Base-by-base conservation (phyloP, 139 green algal species). In the Coccomyxa sp. region DNA sequence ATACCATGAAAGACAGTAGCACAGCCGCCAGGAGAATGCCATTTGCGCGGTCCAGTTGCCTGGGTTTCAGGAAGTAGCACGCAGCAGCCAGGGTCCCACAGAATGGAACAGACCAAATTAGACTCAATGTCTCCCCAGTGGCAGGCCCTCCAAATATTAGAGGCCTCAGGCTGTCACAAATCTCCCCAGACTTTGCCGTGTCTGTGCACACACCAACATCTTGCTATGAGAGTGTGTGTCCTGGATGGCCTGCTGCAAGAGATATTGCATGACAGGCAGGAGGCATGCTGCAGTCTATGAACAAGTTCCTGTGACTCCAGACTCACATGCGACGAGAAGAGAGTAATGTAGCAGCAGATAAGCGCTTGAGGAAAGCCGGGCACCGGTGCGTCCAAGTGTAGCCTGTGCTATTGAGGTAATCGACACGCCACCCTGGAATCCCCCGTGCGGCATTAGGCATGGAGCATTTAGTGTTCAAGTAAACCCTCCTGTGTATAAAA, bases 341-440 rank as follows among this genome's bases (percentile, higher is more conserved):
- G 88, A 81, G 68, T 95, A 94, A 86, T 96, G 92, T 45, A 97
- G 89, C 79, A 95, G 91, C 1, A 94, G 21, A 82, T 97, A 97
- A 12, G 90, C 78, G 0, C 60, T 68, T 23, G 78, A 86, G 0
- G 88, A 83, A 11, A 90, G 32, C 10, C 21, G 10, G 0, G 80
- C 85, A 14, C 93, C 93, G 0, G 76, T 60, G 0, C 67, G 16
- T 1, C 94, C 93, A 18, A 96, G 86, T 0, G 92, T 95, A 16
- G 68, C 38, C 59, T 71, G 51, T 0, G 84, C 81, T 88, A 92
- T 92, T 57, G 78, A 88, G 30, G 78, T 84, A 14, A 92, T 21
- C 1, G 87, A 90, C 31, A 91, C 75, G 27, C 80, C 82, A 10
- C 86, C 85, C 21, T 77, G 32, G 14, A 13, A 74, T 10, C 66